Conservation (phyloP, 768 basidiomycete species). For the Termitomyces sp. region DNA sequence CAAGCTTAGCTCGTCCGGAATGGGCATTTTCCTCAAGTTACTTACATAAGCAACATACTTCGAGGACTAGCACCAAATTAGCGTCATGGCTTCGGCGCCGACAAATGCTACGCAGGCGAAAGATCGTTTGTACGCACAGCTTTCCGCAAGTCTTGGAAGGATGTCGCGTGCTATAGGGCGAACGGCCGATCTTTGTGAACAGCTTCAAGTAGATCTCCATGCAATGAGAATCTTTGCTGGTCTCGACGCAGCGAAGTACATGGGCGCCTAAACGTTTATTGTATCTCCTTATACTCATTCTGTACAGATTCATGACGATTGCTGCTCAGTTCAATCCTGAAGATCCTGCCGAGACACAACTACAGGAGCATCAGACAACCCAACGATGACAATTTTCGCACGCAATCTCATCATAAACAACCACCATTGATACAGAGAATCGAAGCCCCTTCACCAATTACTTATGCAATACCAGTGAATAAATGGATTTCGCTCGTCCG, state of each 20-base stretch:
- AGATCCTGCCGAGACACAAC: constrained; percentile 16
- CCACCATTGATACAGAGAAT: background rate
- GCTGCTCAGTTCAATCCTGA: constrained; percentile 32
- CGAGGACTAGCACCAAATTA: too few species aligned
- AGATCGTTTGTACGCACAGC: constrained; percentile 74
- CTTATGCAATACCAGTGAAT: too few species aligned
- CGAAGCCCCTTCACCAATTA: background rate
- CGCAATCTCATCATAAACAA: background rate
- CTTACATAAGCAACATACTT: too few species aligned
- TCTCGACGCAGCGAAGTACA: constrained; percentile 78
- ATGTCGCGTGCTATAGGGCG: constrained; percentile 65
- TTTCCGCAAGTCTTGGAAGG: constrained; percentile 61
- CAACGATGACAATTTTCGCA: background rate
- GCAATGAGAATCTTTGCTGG: constrained; percentile 79
- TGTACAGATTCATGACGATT: constrained; percentile 36
- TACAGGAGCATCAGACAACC: background rate
- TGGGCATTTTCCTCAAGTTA: too few species aligned
- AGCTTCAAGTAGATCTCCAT: constrained; percentile 68
- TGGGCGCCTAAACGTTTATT: constrained; percentile 1
- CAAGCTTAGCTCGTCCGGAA: too few species aligned
- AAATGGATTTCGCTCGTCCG: background rate
- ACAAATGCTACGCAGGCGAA: constrained; percentile 73
- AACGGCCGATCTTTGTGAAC: constrained; percentile 74
- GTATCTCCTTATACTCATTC: background rate
- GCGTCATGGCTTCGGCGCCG: constrained; percentile 23